Percentiles rank a stretch among this genome's conserved stretches.
Evolutionary conservation across 345 rosid genomes (phyloP).

Genomic region (Leavenworthia alabamica): DNA sequence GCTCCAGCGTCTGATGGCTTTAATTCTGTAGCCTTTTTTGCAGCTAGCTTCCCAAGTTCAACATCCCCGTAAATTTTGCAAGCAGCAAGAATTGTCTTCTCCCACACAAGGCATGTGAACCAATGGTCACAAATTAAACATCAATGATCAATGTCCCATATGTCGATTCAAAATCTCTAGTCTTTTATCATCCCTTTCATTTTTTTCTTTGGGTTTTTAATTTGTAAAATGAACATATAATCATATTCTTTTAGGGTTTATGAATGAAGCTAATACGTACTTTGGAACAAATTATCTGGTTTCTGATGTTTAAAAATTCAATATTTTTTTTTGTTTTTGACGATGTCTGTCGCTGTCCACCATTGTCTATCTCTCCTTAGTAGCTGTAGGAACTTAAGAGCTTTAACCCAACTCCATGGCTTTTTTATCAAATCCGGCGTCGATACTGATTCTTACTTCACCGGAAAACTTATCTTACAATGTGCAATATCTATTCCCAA

Average conservation of each 20-base stretch:
- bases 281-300: not conserved
- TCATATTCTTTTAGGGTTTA: slow-evolving; percentile 33
- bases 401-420: slow-evolving; percentile 50
- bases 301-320: not conserved
- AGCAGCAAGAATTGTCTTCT: slow-evolving; percentile 73
- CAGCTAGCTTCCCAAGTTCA: slow-evolving; percentile 66
- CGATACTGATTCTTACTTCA: slow-evolving; percentile 37
- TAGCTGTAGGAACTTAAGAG: slow-evolving; percentile 42
- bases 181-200: not conserved
- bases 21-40: slow-evolving; percentile 45
- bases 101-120: slow-evolving; percentile 26
- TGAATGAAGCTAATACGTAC: slow-evolving; percentile 5
- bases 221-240: not conserved
- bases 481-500: slow-evolving; percentile 36
- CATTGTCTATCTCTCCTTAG: slow-evolving; percentile 34
- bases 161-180: not conserved
- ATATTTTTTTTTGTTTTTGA: not conserved
- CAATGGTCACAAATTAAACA: not conserved
- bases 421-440: slow-evolving; percentile 40
- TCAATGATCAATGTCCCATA: not conserved
- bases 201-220: not conserved
- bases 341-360: slow-evolving; percentile 1
- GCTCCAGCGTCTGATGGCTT: slow-evolving; percentile 57
- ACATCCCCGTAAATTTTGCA: slow-evolving; percentile 63
- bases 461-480: slow-evolving; percentile 57